Conservation (phyloP, 441 rosid species). For the Eruca vesicaria region DNA sequence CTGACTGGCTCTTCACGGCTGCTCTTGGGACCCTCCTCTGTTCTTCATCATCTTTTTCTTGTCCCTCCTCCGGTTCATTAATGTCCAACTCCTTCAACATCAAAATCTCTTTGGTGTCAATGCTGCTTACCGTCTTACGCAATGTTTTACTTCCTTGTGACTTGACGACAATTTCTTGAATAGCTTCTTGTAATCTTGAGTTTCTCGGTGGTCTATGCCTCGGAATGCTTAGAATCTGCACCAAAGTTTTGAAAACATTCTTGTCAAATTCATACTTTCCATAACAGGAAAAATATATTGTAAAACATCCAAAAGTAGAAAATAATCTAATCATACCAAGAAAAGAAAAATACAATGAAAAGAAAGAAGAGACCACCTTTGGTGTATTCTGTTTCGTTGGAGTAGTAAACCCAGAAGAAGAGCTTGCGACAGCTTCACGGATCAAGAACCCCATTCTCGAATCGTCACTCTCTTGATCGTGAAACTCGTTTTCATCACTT, state of each 20-base stretch:
- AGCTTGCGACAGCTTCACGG: slow-evolving; percentile 56
- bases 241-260: background rate
- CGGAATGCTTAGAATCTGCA: slow-evolving; percentile 38
- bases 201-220: slow-evolving; percentile 50
- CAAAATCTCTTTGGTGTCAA: slow-evolving; percentile 48
- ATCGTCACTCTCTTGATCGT: slow-evolving; percentile 44
- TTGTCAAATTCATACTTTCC: slow-evolving; percentile 3
- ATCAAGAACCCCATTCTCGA: slow-evolving; percentile 64
- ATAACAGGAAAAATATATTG: background rate
- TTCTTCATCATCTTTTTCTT: slow-evolving; percentile 27
- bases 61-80: slow-evolving; percentile 36
- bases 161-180: slow-evolving; percentile 31
- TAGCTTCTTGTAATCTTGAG: slow-evolving; percentile 34
- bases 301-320: background rate
- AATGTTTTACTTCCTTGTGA: slow-evolving; percentile 36
- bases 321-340: background rate
- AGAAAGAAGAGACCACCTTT: slow-evolving; percentile 19
- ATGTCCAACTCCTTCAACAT: slow-evolving; percentile 54
- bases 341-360: background rate
- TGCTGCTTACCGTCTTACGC: slow-evolving; percentile 49
- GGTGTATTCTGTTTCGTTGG: slow-evolving; percentile 43
- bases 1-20: slow-evolving; percentile 34
- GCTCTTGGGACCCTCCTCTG: slow-evolving; percentile 21
- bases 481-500: slow-evolving; percentile 29
- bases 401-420: slow-evolving; percentile 39